Base-by-base conservation (phyloP, 2,329 filamentous ascomycete species). In the Lachnellula cervina region DNA sequence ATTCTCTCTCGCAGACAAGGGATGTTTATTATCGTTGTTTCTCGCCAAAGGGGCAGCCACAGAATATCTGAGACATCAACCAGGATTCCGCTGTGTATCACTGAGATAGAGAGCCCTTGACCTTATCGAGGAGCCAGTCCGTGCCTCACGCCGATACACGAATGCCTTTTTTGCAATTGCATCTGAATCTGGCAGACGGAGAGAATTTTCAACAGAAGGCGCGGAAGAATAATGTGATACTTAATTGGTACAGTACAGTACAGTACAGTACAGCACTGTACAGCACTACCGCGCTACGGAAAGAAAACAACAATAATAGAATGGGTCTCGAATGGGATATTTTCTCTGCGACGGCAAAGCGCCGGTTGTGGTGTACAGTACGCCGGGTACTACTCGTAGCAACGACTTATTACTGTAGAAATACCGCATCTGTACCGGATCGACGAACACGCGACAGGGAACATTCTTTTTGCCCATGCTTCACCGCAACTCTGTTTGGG, bases 401-500 rank as follows among this genome's bases (percentile, higher is more conserved):
- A 56, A 43, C 21, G 25, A 28, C 25, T 28, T 28, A 28, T 7
- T 28, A 3, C 9, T 44, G 42, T 44, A 42, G 38, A 40, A 16
- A 3, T 40, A 17, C 37, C 23, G 16, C 28, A 49, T 43, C 46
- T 50, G 50, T 34, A 51, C 49, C 34, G 43, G 51, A 59, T 57
- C 51, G 43, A 55, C 51, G 23, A 35, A 19, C 23, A 38, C 23
- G 47, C 43, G 40, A 50, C 40, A 32, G 37, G 46, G 14, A 43
- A 42, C 16, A 2, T 34, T 51, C 38, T 46, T 49, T 23, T 44
- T 32, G 23, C 49, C 25, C 37, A 17, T n/a, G 49, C 57, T 54
- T 63, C 63, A 65, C 63, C 63, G 63, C 63, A 64, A 64, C 44
- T 65, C 54, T 50, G 54, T 51, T 5, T 57, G 52, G 34, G 38